Conservation (phyloP, 1,139 yeast species). For the Hanseniaspora sp. region DNA sequence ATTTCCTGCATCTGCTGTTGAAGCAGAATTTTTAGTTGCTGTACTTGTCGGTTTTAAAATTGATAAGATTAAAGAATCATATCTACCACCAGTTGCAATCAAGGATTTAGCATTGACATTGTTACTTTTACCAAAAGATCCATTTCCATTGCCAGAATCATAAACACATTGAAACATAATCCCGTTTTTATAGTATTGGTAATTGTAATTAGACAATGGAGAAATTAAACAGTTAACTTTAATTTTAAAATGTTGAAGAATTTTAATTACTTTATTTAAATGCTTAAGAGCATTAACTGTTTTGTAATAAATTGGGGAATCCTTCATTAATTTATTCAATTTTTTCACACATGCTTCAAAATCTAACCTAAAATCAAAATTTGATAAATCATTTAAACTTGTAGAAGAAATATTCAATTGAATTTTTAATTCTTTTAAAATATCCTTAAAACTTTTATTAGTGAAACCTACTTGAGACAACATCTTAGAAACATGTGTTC, state of each 20-base stretch:
- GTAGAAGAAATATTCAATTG: conserved; percentile 72
- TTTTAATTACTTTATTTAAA: conserved; percentile 44
- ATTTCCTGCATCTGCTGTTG: background rate
- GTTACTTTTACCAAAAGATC: conserved; percentile 12
- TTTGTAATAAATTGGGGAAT: conserved; percentile 52
- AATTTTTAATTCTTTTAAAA: conserved; percentile 52
- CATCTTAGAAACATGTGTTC: conserved; percentile 54
- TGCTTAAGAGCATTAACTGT: conserved; percentile 55
- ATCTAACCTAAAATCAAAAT: conserved; percentile 63
- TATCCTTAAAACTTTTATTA: conserved; percentile 47
- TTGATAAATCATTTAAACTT: conserved; percentile 65
- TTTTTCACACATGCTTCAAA: conserved; percentile 53
- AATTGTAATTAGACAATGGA: conserved; percentile 75
- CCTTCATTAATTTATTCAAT: conserved; percentile 59
- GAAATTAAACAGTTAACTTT: conserved; percentile 40
- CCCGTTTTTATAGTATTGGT: conserved; percentile 65
- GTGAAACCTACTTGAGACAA: conserved; percentile 69
- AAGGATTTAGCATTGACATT: conserved; percentile 14
- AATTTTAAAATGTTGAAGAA: conserved; percentile 51
- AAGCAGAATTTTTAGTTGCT: background rate
- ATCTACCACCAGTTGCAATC: conserved; percentile 90
- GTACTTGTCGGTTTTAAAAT: conserved; percentile 42
- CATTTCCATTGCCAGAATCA: conserved; percentile 37
- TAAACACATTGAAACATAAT: conserved; percentile 79
- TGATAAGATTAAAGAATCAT: conserved; percentile 57